Evolutionary conservation across 73 alveolate species (phyloP).

Genomic region (Stentor roeselii): DNA sequence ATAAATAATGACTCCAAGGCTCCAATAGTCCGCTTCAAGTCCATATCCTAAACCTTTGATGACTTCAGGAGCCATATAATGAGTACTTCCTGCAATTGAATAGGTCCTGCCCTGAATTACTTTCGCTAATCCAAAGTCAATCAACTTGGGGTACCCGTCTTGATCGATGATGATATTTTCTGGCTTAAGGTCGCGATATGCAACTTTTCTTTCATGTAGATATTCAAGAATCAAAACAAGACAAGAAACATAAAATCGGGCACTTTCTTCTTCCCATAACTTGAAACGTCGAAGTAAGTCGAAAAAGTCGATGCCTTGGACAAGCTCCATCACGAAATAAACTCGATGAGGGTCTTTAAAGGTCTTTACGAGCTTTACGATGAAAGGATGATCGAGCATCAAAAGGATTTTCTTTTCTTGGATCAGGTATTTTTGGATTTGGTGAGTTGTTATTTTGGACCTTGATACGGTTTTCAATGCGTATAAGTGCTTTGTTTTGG

Average conservation of each 20-base stretch:
- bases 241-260: slow-evolving; percentile 34
- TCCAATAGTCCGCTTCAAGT: slow-evolving; percentile 34
- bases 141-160: slow-evolving; percentile 34
- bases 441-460: slow-evolving; percentile 28
- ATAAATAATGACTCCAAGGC: slow-evolving; percentile 42
- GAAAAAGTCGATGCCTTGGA: slow-evolving; percentile 53
- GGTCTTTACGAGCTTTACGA: slow-evolving; percentile 42
- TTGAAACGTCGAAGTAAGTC: slow-evolving; percentile 47
- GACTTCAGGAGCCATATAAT: slow-evolving; percentile 43
- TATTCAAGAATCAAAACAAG: slow-evolving; percentile 17
- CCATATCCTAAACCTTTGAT: slow-evolving; percentile 43
- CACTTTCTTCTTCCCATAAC: slow-evolving; percentile 21
- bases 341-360: slow-evolving; percentile 38
- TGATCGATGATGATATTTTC: slow-evolving; percentile 43
- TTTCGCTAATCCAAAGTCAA: slow-evolving; percentile 49
- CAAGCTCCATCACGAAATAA: slow-evolving; percentile 46
- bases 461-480: slow-evolving; percentile 50
- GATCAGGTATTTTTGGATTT: slow-evolving; percentile 37
- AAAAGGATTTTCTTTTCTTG: slow-evolving; percentile 35
- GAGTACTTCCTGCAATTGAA: slow-evolving; percentile 35
- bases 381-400: slow-evolving; percentile 45
- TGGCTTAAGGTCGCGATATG: slow-evolving; percentile 32
- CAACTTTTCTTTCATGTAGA: slow-evolving; percentile 21
- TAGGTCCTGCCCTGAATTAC: slow-evolving; percentile 30
- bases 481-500: slow-evolving; percentile 36